These are phyloP conservation scores for Lecanoromycetidae sp. DNA, from an alignment of 2,329 filamentous ascomycete species.

Conservation along the genomic window DNA sequence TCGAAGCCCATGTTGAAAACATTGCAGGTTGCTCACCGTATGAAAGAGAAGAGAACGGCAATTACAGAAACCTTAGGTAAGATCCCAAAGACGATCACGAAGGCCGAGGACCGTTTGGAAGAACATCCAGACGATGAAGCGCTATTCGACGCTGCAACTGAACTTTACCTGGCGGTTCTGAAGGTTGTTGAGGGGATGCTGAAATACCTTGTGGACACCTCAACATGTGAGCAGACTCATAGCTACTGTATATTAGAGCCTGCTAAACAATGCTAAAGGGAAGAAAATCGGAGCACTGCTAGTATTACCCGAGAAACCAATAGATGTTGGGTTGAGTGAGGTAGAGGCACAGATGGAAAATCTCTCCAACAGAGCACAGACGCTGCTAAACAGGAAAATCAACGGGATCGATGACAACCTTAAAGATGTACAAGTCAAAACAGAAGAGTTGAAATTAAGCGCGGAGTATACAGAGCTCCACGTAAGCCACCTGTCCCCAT, in stretches of 20 bases:
- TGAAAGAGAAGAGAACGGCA: conserved; percentile 9
- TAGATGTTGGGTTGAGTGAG: too few species aligned
- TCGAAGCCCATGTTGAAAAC: background rate
- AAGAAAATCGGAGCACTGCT: background rate
- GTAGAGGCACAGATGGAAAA: too few species aligned
- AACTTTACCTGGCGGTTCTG: conserved; percentile 14
- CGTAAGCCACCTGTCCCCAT: too few species aligned
- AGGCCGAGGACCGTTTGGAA: conserved; percentile 12
- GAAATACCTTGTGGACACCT: conserved; percentile 11
- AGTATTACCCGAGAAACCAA: background rate
- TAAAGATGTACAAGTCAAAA: background rate
- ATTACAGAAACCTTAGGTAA: conserved; percentile 8
- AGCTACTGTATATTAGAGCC: too few species aligned
- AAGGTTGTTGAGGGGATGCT: conserved; percentile 12
- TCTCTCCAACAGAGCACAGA: too few species aligned
- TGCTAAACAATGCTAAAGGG: background rate
- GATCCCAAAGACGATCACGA: conserved; percentile 11
- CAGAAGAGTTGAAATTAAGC: background rate
- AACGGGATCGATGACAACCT: too few species aligned
- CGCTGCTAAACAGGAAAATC: too few species aligned
- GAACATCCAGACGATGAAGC: conserved; percentile 9
- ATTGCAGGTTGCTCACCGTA: conserved; percentile 9
- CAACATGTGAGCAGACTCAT: conserved; percentile 3
- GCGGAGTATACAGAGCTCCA: too few species aligned
- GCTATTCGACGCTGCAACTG: conserved; percentile 9